Evolutionary conservation across 495 filamentous ascomycete species (phyloP), one percentile per base, ranked within the genome.

Genomic region (Lepidopterella palustris): DNA sequence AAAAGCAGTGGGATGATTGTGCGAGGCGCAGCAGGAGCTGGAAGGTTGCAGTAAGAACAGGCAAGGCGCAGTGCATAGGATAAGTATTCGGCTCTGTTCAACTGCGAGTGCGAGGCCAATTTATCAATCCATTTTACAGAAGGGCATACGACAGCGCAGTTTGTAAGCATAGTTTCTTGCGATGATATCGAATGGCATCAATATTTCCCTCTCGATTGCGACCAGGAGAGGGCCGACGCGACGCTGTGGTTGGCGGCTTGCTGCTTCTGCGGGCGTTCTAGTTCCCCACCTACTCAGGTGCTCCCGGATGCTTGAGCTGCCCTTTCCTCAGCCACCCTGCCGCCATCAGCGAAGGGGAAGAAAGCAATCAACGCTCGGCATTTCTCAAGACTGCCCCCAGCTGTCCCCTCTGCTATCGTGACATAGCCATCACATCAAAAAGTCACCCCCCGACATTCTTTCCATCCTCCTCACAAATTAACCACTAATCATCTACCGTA

Each of bases 341-440:
- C 13, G 39, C 39, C 13, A 42, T 42, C 39, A 42, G n/a, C n/a
- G n/a, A n/a, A n/a, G n/a, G 35, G 18, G 35, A 42, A 18, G 13
- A 42, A 42, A 42, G 35, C 35, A 42, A 42, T 15, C 47, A 50
- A 13, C 47, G 47, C 47, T 50, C 47, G 45, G 47, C 47, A 50
- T 50, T 50, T 24, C 47, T 50, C 21, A 25, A 15, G 47, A 50
- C 47, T 50, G 2, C 39, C 39, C 13, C 39, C 39, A 6, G 32
- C 39, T 27, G 25, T 50, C 26, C 47, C 20, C 26, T 27, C 6
- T 50, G 20, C 47, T 50, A 42, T 18, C 2, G 35, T 42, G 35
- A 42, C 47, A 15, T 50, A 24, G 4, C 47, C 25, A 24, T 50
- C 47, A 4, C 4, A n/a, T n/a, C n/a, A n/a, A n/a, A n/a, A n/a